Base-by-base conservation (phyloP, 2,329 filamentous ascomycete species). In the Aureobasidium sp. region DNA sequence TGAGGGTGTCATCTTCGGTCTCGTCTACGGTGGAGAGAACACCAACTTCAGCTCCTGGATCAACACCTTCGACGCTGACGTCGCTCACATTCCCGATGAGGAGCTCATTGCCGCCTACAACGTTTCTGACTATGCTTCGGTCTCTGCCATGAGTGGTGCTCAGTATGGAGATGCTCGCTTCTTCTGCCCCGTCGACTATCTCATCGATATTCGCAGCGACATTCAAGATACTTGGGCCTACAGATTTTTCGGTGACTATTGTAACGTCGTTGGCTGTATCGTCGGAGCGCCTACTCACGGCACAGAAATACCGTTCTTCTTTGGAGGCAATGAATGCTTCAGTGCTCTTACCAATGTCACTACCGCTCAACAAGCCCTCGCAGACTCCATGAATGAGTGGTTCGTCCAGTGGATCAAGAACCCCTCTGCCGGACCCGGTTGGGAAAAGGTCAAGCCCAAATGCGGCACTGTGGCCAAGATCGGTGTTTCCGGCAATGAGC, bases 11-110 rank as follows among this genome's bases (percentile, higher is more conserved):
- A 52, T 61, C 26, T 61, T 61, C 20, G 57, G 46, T 20, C 57
- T 61, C 3, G 57, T 61, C 7, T 61, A 61, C 37, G 47, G 57
- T 7, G 57, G 46, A n/a, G 57, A 61, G 44, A 61, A 61, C 37
- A 68, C 71, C 32, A 71, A 75, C 53, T 75, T 74, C 64, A 73
- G 73, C 65, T 71, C 73, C 0, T 79, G 76, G 76, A 77, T 80
- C 69, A 72, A 75, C 13, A 76, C 75, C 1, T 78, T 78, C 52
- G 70, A 77, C 36, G 75, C 76, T 10, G 76, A 77, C 62, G 70
- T 72, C 50, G 74, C 71, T 2, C 71, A 76, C 41, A 72, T 78
- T 12, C 72, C 74, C 5, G 71, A 75, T 20, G 61, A 69, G 1
- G 61, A 68, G 5, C 67, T 78, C 5, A 62, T 74, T 32, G 66